Evolutionary conservation across 129 eudicot genomes (phyloP).

Genomic region (Centella asiatica): DNA sequence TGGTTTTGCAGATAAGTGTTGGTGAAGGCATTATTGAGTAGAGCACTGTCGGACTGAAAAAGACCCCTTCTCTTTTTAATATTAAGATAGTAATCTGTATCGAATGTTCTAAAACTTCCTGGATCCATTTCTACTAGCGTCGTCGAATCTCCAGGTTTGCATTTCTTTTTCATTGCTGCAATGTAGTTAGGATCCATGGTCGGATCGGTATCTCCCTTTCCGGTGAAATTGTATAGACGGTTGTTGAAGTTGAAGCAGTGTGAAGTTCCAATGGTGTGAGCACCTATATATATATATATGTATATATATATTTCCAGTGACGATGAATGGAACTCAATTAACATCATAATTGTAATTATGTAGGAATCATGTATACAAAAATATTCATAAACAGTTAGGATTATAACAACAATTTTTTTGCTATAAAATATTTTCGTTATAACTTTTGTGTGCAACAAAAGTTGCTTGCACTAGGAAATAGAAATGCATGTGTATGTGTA

Average conservation of each 20-base stretch:
- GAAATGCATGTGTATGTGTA: background rate
- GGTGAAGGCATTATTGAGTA: conserved; percentile 33
- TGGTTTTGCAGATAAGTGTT: conserved; percentile 30
- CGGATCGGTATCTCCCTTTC: conserved; percentile 61
- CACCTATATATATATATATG: conserved; percentile 20
- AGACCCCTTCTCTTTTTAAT: conserved; percentile 44
- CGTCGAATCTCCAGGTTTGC: conserved; percentile 31
- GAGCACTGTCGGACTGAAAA: conserved; percentile 48
- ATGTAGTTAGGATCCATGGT: conserved; percentile 48
- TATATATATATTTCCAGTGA: background rate
- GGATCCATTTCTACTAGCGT: conserved; percentile 61
- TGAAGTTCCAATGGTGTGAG: conserved; percentile 62
- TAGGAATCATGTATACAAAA: no score
- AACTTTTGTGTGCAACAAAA: no score
- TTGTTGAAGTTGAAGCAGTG: conserved; percentile 38
- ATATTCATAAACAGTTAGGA: no score
- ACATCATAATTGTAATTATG: no score
- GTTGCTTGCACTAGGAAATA: no score
- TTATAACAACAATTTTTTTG: no score
- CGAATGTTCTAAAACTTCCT: conserved; percentile 49
- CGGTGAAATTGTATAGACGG: conserved; percentile 68
- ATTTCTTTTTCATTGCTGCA: conserved; percentile 29
- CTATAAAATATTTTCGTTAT: no score
- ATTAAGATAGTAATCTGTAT: conserved; percentile 29
- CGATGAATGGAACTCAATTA: no score